Conservation (phyloP, 441 rosid species). For the California macrophylla region DNA sequence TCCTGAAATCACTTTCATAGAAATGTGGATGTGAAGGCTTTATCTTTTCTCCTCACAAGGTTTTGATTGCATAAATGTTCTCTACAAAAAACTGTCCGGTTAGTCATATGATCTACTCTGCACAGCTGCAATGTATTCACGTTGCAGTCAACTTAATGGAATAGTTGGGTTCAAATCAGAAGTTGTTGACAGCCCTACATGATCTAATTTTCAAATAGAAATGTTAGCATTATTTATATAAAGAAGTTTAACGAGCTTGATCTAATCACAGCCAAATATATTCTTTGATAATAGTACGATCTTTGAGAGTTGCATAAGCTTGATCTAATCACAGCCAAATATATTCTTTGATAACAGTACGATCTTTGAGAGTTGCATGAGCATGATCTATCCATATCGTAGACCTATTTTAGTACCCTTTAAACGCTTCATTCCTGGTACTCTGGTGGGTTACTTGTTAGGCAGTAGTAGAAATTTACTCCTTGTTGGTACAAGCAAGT, state of each 20-base stretch:
- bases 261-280: neutral
- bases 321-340: neutral
- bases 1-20: neutral
- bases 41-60: neutral
- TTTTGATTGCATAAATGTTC: neutral
- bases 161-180: neutral
- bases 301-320: no score
- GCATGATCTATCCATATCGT: neutral
- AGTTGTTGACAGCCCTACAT: neutral
- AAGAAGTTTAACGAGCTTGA: neutral
- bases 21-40: neutral
- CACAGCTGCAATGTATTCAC: neutral
- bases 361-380: no score
- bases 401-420: neutral
- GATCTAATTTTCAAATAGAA: neutral
- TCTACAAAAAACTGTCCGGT: neutral
- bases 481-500: neutral
- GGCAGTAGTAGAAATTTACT: neutral
- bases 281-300: no score
- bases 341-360: no score
- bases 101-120: neutral
- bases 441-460: neutral
- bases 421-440: no score
- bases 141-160: neutral
- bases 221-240: neutral